A percentile compares a stretch with the other conserved stretches of the same genome.
Evolutionary conservation across 176 grass and related monocot species (phyloP).

Genomic region (Triticum monococcum): DNA sequence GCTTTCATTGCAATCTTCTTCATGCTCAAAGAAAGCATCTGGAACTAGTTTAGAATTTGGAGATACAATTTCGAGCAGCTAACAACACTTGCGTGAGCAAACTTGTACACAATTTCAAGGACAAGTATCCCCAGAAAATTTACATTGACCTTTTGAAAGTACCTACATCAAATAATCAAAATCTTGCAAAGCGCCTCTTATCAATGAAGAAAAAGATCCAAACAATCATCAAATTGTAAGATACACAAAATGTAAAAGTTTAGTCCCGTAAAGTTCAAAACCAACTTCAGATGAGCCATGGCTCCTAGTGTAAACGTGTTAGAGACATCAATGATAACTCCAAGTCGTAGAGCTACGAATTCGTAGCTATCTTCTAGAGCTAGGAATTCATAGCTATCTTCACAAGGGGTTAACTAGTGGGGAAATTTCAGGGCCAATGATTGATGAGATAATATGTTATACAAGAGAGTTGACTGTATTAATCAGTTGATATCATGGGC

Average conservation of each 20-base stretch:
- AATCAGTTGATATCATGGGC: background rate
- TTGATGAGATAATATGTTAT: background rate
- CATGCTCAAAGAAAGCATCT: conserved; percentile 61
- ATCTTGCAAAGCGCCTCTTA: conserved; percentile 79
- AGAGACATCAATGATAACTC: background rate
- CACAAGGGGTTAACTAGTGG: background rate
- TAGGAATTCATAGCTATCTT: background rate
- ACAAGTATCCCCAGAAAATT: background rate
- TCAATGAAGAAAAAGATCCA: conserved; percentile 93
- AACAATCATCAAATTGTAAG: conserved; percentile 79
- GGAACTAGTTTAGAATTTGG: conserved; percentile 78
- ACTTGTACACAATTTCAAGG: background rate
- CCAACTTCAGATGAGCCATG: background rate
- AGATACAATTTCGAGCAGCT: conserved; percentile 67
- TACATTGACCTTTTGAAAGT: background rate
- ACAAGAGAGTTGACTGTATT: background rate
- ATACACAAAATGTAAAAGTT: background rate
- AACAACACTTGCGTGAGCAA: conserved; percentile 18
- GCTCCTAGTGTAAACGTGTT: background rate
- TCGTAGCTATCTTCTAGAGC: background rate
- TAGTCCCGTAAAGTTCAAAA: background rate
- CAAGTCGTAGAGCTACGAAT: background rate
- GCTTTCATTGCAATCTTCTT: conserved; percentile 88
- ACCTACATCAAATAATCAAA: conserved; percentile 79
- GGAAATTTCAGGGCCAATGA: background rate